Evolutionary conservation across 352 stramenopile genomes (phyloP).

Genomic region (Phytopythium helicoides): DNA sequence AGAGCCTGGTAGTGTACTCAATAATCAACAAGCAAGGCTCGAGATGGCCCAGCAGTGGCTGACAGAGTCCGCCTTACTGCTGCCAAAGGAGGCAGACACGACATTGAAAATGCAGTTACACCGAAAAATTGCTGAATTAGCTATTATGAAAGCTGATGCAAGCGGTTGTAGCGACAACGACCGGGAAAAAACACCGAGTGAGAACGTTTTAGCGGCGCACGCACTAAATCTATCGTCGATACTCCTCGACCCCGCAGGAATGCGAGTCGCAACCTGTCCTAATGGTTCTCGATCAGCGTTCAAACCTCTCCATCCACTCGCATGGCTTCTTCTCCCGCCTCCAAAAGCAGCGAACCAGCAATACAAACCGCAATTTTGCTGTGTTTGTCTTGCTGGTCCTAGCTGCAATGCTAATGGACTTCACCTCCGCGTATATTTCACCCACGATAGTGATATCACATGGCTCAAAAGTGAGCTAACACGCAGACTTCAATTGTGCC

Average conservation of each 20-base stretch:
- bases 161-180: no score
- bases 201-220: constrained; percentile 1
- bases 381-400: not conserved
- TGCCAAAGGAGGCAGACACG: constrained; percentile 24
- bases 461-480: not conserved
- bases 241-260: constrained; percentile 12
- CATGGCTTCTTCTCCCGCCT: constrained; percentile 13
- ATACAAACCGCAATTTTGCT: not conserved
- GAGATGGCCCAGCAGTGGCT: constrained; percentile 15
- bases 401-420: not conserved
- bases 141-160: constrained; percentile 2
- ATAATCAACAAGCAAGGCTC: no score
- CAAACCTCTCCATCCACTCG: not conserved
- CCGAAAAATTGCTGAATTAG: constrained; percentile 26
- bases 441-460: not conserved
- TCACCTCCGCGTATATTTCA: not conserved
- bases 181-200: not conserved
- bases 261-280: constrained; percentile 23
- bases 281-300: constrained; percentile 11
- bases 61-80: constrained; percentile 28
- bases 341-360: not conserved
- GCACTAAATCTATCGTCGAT: no score
- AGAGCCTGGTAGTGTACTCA: no score
- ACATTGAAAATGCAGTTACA: constrained; percentile 44
- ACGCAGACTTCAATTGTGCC: constrained; percentile 4